phyloP scores from a whole-genome alignment of 192 early-diverging fungal genomes.

The Linnemannia exigua region DNA sequence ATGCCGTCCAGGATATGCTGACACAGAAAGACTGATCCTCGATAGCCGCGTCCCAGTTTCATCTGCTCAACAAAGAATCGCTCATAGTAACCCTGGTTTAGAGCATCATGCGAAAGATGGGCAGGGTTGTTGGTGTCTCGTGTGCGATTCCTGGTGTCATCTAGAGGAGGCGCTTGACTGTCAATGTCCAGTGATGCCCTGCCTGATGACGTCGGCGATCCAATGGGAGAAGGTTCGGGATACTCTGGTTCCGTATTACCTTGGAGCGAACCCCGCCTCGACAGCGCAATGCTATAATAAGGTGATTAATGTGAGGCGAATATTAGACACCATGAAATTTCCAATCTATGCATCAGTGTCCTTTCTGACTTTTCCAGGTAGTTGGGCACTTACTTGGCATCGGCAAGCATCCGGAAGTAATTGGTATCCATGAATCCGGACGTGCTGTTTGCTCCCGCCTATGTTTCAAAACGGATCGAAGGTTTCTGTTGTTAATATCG shows the following conservation, averaged over 20 bases:
- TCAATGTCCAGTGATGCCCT: constrained; percentile 44
- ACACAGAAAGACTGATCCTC: constrained; percentile 93
- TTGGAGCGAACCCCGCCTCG: constrained; percentile 24
- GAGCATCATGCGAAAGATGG: constrained; percentile 74
- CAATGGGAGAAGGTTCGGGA: constrained; percentile 4
- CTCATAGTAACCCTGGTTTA: constrained; percentile 97
- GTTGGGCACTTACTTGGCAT: constrained; percentile 37
- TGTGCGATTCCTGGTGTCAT: background rate
- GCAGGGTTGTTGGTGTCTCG: background rate
- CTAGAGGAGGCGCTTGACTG: background rate
- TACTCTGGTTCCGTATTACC: constrained; percentile 1
- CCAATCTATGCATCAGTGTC: background rate
- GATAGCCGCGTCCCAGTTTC: constrained; percentile 90
- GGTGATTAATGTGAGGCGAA: background rate
- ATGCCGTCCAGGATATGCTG: constrained; percentile 84
- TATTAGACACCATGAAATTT: background rate
- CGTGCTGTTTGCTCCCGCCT: constrained; percentile 18
- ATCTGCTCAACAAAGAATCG: constrained; percentile 91
- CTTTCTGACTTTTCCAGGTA: background rate
- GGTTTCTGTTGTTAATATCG: background rate
- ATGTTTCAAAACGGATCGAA: constrained; percentile 1
- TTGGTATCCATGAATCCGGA: constrained; percentile 64
- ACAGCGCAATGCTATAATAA: constrained; percentile 21
- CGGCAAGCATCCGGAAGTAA: constrained; percentile 70
- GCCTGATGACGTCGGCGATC: constrained; percentile 39